Percentiles rank a stretch among this genome's conserved stretches.
phyloP scores from a whole-genome alignment of 805 yeast genomes.

The Saitoella complicata region DNA sequence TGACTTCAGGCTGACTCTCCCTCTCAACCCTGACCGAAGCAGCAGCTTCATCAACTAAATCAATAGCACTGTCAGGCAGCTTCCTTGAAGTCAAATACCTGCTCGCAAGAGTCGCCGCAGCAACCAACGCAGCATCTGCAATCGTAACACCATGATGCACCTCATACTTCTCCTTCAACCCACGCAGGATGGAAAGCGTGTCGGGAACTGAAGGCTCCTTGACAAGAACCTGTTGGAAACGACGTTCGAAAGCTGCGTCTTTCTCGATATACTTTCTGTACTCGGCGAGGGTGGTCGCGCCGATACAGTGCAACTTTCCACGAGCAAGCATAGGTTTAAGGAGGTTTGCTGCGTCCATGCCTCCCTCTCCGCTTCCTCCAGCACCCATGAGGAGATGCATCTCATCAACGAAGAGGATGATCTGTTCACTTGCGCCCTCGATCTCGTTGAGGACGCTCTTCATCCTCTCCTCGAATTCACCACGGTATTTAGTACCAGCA shows the following conservation, averaged over 20 bases:
- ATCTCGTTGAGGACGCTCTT: slow-evolving; percentile 93
- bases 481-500: slow-evolving; percentile 97
- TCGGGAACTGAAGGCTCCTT: slow-evolving; percentile 84
- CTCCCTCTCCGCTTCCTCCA: slow-evolving; percentile 48
- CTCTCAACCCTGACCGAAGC: slow-evolving; percentile 97
- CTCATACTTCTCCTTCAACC: slow-evolving; percentile 86
- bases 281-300: slow-evolving; percentile 93
- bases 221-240: slow-evolving; percentile 94
- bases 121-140: slow-evolving; percentile 80
- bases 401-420: slow-evolving; percentile 87
- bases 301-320: slow-evolving; percentile 91
- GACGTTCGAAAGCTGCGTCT: slow-evolving; percentile 97
- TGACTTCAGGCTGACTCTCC: slow-evolving; percentile 93
- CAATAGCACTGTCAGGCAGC: slow-evolving; percentile 94
- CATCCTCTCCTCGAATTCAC: slow-evolving; percentile 95
- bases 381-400: slow-evolving; percentile 96
- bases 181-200: slow-evolving; percentile 91
- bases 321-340: slow-evolving; percentile 95
- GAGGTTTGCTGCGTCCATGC: slow-evolving; percentile 89
- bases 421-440: slow-evolving; percentile 57
- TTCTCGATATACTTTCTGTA: slow-evolving; percentile 84
- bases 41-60: slow-evolving; percentile 87
- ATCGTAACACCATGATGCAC: slow-evolving; percentile 96
- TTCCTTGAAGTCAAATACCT: slow-evolving; percentile 89
- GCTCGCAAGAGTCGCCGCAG: slow-evolving; percentile 89